Conservation (phyloP, 495 filamentous ascomycete species). For the Cenococcum geophilum region DNA sequence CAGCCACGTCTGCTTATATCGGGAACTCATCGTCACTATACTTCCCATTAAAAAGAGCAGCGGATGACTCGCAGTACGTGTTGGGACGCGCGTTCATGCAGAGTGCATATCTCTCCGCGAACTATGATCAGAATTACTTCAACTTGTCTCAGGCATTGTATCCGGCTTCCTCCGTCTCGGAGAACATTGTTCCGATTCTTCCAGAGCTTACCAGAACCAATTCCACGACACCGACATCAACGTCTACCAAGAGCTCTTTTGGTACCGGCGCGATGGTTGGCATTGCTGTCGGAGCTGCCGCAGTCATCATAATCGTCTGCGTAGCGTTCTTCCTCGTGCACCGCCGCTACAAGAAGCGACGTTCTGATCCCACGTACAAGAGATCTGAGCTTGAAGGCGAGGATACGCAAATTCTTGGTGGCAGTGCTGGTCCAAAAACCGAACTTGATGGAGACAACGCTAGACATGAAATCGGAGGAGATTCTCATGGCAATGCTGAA, state of each 20-base stretch:
- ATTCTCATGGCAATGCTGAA: constrained; percentile 15
- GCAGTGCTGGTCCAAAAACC: constrained; percentile 6
- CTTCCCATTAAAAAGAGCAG: constrained; percentile 36
- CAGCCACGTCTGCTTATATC: constrained; percentile 26
- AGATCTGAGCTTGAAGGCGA: constrained; percentile 20
- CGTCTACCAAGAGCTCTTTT: constrained; percentile 10
- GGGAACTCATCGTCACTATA: constrained; percentile 30
- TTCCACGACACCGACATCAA: background rate
- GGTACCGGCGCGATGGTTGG: constrained; percentile 30
- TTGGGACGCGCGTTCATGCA: constrained; percentile 38
- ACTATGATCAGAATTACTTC: constrained; percentile 34
- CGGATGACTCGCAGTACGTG: constrained; percentile 34
- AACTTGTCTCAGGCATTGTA: constrained; percentile 34
- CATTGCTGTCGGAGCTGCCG: constrained; percentile 28
- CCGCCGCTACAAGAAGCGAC: constrained; percentile 13
- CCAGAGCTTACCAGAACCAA: constrained; percentile 1
- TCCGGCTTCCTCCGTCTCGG: constrained; percentile 15
- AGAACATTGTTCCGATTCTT: constrained; percentile 33
- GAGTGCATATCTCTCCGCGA: constrained; percentile 34
- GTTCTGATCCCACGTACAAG: constrained; percentile 7
- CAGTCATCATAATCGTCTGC: constrained; percentile 11
- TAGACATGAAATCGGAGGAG: constrained; percentile 21
- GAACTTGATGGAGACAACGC: constrained; percentile 14
- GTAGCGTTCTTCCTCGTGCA: constrained; percentile 10
- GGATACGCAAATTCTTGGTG: constrained; percentile 12